Percentiles rank a stretch among this genome's conserved stretches.
Conservation (phyloP, 176 grass and related monocot species). For the Rhynchospora tenuis region DNA sequence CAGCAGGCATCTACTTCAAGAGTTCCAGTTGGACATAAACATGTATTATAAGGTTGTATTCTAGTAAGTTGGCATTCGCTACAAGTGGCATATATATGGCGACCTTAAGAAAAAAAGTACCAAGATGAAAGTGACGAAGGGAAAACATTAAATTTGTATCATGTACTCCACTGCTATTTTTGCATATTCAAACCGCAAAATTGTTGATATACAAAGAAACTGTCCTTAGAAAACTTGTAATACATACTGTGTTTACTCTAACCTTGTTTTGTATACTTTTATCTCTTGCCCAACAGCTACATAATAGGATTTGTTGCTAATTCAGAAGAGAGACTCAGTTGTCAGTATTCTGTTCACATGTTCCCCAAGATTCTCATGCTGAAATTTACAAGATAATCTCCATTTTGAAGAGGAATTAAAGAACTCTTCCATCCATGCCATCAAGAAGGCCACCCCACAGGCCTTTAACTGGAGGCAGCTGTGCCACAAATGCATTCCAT, state of each 20-base stretch:
- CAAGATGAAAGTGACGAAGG: background rate
- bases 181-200: background rate
- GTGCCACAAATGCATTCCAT: slow-evolving; percentile 89
- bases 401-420: background rate
- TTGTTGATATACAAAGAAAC: background rate
- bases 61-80: too few species aligned
- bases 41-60: too few species aligned
- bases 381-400: background rate
- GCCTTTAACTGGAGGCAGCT: slow-evolving; percentile 79
- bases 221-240: slow-evolving; percentile 6
- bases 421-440: slow-evolving; percentile 89
- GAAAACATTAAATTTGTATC: background rate
- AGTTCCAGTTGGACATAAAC: too few species aligned
- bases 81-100: background rate
- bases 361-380: background rate
- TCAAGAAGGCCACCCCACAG: slow-evolving; percentile 87
- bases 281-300: background rate
- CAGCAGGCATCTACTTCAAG: too few species aligned
- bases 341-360: background rate
- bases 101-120: background rate
- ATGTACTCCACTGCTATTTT: background rate
- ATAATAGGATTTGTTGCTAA: background rate
- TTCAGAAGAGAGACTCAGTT: background rate
- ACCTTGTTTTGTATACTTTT: background rate
- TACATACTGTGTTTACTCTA: background rate